Evolutionary conservation across 257 asterid genomes (phyloP), one percentile per base, ranked within the genome.

Genomic region (Solanum gandarillasii): DNA sequence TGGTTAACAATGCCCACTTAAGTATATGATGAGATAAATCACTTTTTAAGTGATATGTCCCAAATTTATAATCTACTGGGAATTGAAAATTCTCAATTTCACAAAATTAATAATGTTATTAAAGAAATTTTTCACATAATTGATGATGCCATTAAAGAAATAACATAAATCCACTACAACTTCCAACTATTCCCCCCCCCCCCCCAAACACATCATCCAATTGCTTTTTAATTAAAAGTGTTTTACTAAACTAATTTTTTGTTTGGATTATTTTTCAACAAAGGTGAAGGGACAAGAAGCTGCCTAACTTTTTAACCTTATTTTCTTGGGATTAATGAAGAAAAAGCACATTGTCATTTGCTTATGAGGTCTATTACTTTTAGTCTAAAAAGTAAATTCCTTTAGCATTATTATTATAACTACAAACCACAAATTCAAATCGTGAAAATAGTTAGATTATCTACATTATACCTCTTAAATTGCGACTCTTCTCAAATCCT

Each of bases 1-100:
- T 79, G 67, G 67, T 79, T 79, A 43, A 46, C 29, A 46, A 41
- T 78, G 36, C 4, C 84, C 84, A 78, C 65, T 78, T 78, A 41
- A 41, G 9, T 14, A 78, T 48, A 16, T 5, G 25, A 4, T 2
- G 12, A 29, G 7, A 46, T 7, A 70, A 70, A 78, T 4, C 14
- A 41, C 13, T 41, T 76, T 75, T 76, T 2, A 25, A 78, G 36
- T 78, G 25, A 41, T 41, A 41, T 78, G 46, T 25, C 14, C 36
- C 36, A 81, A 25, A 12, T 81, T 81, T 81, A 62, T 27, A 16
- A 43, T 81, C 39, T 27, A 81, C 29, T 81, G 68, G 39, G 27
- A 81, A 81, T 27, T 81, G 85, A 46, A 81, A 79, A 79, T 13
- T 79, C 62, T 18, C 29, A 9, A 41, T 46, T 41, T 78, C 38